Conservation (phyloP, 345 rosid genomes). For the Pugionium dolabratum region DNA sequence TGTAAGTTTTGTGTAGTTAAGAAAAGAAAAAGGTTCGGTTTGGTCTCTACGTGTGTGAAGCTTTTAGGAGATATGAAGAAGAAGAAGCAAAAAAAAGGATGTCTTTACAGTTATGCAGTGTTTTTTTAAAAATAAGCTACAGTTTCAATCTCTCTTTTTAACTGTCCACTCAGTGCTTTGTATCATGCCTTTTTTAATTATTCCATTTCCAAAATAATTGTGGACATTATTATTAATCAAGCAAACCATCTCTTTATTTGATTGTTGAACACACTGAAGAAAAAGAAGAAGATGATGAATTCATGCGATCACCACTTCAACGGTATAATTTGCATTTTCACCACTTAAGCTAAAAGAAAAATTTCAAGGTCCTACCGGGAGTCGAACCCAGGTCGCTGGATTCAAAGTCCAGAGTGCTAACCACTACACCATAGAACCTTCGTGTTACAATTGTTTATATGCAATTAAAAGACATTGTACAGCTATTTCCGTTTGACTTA, state of each 20-base stretch:
- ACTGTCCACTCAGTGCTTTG: slow-evolving; percentile 36
- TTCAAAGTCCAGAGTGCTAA: slow-evolving; percentile 98
- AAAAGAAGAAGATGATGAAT: not conserved
- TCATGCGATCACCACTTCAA: not conserved
- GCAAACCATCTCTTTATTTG: not conserved
- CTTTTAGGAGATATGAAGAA: slow-evolving; percentile 32
- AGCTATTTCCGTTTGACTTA: not conserved
- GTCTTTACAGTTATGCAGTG: slow-evolving; percentile 36
- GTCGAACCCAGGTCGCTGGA: slow-evolving; percentile 97
- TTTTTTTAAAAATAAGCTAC: slow-evolving; percentile 10
- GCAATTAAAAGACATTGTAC: no score
- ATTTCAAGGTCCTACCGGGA: slow-evolving; percentile 76
- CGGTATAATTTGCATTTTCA: not conserved
- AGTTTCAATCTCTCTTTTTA: slow-evolving; percentile 26
- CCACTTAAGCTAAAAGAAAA: not conserved
- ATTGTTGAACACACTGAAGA: slow-evolving; percentile 1
- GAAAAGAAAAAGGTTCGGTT: slow-evolving; percentile 22
- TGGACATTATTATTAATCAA: not conserved
- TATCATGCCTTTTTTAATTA: slow-evolving; percentile 21
- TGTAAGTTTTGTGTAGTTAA: slow-evolving; percentile 10
- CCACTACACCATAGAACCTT: slow-evolving; percentile 93
- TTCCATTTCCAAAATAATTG: slow-evolving; percentile 1
- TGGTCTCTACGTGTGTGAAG: slow-evolving; percentile 14
- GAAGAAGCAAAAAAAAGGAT: slow-evolving; percentile 23
- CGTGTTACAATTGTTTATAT: not conserved